These are phyloP conservation scores for Aphanomyces cochlioides DNA, from an alignment of 352 stramenopile genomes.

Conservation along the genomic window DNA sequence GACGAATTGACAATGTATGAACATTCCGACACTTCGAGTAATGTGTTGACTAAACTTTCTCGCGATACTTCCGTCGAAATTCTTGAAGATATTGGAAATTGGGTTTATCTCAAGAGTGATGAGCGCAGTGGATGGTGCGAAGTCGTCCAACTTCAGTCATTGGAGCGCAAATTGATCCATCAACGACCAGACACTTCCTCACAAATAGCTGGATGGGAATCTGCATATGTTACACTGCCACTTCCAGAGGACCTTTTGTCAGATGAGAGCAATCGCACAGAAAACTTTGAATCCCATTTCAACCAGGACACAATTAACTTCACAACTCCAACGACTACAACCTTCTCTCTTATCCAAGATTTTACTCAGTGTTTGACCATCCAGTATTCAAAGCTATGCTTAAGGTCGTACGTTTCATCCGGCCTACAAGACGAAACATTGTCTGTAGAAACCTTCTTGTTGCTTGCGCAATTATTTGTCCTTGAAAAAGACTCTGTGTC, in stretches of 20 bases:
- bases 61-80: background rate
- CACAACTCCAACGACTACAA: too few relatives aligned
- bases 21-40: background rate
- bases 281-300: slow-evolving; percentile 21
- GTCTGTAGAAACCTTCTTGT: background rate
- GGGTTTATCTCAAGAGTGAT: background rate
- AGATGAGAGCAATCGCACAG: background rate
- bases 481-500: background rate
- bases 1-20: background rate
- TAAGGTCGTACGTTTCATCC: slow-evolving; percentile 5
- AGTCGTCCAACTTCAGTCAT: background rate
- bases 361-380: slow-evolving; percentile 4
- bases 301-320: slow-evolving; percentile 9
- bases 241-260: background rate
- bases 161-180: background rate
- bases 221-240: background rate
- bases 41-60: background rate
- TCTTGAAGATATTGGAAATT: slow-evolving; percentile 1
- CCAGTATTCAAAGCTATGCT: slow-evolving; percentile 17
- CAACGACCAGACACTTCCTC: too few relatives aligned
- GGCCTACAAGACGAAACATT: background rate
- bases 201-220: background rate
- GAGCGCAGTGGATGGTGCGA: background rate
- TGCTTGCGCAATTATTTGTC: slow-evolving; percentile 20
- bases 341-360: background rate